A percentile compares a stretch with the other conserved stretches of the same genome.
Conservation (phyloP, 1,139 yeast genomes). For the Kurtzmaniella quercitrusa region DNA sequence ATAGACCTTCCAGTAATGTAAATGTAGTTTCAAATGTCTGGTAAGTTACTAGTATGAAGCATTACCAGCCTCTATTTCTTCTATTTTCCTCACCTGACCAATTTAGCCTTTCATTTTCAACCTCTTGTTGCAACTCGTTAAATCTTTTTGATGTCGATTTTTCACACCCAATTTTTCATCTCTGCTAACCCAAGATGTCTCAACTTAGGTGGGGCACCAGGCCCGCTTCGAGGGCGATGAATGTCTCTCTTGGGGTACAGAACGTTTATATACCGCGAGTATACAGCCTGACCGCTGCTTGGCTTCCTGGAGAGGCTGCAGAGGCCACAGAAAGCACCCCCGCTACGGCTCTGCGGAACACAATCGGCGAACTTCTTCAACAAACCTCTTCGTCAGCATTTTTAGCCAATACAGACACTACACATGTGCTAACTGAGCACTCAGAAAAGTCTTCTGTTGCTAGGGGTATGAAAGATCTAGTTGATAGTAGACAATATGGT, state of each 20-base stretch:
- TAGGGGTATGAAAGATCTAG: slow-evolving; percentile 15
- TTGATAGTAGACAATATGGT: slow-evolving; percentile 16
- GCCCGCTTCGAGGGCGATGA: background rate
- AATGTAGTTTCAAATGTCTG: too few relatives aligned
- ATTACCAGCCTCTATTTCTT: background rate
- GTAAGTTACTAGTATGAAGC: background rate
- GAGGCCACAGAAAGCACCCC: background rate
- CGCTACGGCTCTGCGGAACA: background rate
- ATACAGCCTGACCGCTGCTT: background rate
- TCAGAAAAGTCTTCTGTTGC: background rate
- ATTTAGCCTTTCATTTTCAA: too few relatives aligned
- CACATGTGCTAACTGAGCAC: background rate
- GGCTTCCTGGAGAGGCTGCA: background rate
- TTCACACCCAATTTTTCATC: background rate
- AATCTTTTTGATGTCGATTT: background rate
- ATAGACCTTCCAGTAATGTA: too few relatives aligned
- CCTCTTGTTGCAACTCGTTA: background rate
- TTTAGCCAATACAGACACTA: background rate
- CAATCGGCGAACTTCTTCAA: background rate
- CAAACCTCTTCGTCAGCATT: background rate
- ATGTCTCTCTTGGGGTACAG: background rate
- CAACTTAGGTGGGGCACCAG: background rate
- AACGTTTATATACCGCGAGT: background rate
- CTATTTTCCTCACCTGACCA: background rate
- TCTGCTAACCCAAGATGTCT: background rate